Conservation (phyloP, 768 basidiomycete species). For the Rhodotorula toruloides region DNA sequence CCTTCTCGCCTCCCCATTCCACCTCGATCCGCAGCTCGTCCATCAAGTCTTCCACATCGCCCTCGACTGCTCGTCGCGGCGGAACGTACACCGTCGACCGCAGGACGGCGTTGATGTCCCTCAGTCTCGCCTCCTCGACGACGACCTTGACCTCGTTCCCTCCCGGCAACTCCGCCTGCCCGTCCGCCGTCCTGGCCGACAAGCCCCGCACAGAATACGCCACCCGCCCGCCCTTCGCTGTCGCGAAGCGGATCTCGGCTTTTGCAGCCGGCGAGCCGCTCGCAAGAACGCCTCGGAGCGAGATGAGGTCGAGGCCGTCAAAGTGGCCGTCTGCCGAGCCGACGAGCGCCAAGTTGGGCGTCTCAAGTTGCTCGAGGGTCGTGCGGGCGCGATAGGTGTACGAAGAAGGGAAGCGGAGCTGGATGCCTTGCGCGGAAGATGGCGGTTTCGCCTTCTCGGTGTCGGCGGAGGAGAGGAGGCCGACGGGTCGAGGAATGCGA, state of each 20-base stretch:
- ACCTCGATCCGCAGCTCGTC: conserved; percentile 21
- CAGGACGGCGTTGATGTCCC: conserved; percentile 30
- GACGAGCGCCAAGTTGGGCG: not conserved
- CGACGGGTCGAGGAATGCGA: conserved; percentile 2
- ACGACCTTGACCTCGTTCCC: not conserved
- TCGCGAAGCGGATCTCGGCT: conserved; percentile 6
- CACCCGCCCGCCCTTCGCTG: conserved; percentile 2
- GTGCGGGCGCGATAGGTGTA: conserved; percentile 26
- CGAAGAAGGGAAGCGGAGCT: conserved; percentile 1
- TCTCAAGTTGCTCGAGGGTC: conserved; percentile 1
- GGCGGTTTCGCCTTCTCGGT: not conserved
- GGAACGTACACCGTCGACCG: conserved; percentile 9
- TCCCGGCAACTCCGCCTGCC: conserved; percentile 7
- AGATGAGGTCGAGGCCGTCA: conserved; percentile 32
- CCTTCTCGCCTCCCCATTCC: conserved; percentile 10
- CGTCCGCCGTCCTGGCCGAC: not conserved
- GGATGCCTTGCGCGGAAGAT: not conserved
- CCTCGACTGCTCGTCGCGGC: not conserved
- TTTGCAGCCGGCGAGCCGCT: too few relatives aligned
- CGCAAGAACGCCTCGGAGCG: conserved; percentile 7
- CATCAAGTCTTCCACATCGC: not conserved
- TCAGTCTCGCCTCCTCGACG: conserved; percentile 6
- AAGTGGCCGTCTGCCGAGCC: conserved; percentile 34
- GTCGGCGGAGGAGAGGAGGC: conserved; percentile 18
- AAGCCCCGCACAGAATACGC: not conserved